phyloP scores from a whole-genome alignment of 352 stramenopile genomes.

The Thraustochytrium sp. region DNA sequence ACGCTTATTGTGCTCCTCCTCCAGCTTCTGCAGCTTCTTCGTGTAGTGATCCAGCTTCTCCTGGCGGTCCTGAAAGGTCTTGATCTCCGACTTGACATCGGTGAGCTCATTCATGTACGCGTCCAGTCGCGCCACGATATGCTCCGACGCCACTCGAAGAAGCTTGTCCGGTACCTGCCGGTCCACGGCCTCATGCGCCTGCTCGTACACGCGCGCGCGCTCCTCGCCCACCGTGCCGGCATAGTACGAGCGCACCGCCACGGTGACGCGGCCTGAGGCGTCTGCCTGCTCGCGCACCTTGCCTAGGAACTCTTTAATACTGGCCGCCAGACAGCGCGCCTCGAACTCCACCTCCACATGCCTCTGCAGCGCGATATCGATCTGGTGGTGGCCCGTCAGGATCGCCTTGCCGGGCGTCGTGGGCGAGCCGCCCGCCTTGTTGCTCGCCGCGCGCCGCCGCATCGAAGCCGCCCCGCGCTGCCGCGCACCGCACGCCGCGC shows the following conservation, averaged over 20 bases:
- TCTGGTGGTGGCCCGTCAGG: not conserved
- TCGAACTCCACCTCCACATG: not conserved
- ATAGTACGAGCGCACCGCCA: not conserved
- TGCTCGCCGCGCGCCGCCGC: too few species aligned
- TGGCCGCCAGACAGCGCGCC: not conserved
- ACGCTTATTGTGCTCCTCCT: slow-evolving; percentile 19
- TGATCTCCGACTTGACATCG: slow-evolving; percentile 13
- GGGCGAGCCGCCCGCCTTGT: not conserved
- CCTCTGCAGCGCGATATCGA: slow-evolving; percentile 15
- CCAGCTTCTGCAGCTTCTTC: slow-evolving; percentile 37
- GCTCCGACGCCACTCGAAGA: not conserved
- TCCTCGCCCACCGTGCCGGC: not conserved
- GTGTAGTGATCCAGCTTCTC: not conserved
- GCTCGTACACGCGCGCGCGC: not conserved
- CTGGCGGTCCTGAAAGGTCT: slow-evolving; percentile 18
- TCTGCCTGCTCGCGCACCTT: not conserved
- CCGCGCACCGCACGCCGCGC: too few species aligned
- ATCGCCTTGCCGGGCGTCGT: not conserved
- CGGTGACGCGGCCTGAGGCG: not conserved
- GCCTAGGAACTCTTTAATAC: not conserved
- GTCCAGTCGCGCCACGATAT: not conserved
- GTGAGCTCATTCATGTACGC: slow-evolving; percentile 31
- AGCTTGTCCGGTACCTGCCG: not conserved
- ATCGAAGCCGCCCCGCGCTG: too few species aligned
- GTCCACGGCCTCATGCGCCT: slow-evolving; percentile 6